Conservation (phyloP, 495 filamentous ascomycete species). For the Glarea lozoyensis region DNA sequence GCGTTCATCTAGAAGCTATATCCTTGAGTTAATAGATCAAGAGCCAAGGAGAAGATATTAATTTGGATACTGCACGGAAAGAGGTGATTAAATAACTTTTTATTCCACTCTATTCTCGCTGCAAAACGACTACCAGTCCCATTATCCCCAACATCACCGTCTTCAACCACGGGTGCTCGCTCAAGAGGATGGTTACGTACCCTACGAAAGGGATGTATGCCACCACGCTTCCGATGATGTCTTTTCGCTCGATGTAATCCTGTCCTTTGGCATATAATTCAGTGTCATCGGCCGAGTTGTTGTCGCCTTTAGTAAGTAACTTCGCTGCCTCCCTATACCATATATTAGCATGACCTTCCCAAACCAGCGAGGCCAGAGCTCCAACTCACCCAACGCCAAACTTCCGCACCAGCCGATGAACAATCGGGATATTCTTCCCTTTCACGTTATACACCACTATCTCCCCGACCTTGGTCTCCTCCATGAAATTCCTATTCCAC, state of each 20-base stretch:
- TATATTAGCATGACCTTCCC: conserved; percentile 1
- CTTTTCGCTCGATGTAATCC: conserved; percentile 73
- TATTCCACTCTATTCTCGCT: conserved; percentile 66
- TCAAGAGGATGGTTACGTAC: conserved; percentile 94
- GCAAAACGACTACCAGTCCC: conserved; percentile 88
- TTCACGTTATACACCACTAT: conserved; percentile 91
- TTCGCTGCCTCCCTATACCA: conserved; percentile 32
- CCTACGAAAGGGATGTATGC: conserved; percentile 94
- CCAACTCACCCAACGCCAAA: conserved; percentile 49
- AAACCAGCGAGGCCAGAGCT: neutral
- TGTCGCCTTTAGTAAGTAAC: conserved; percentile 96
- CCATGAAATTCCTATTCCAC: conserved; percentile 74
- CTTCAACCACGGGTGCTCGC: conserved; percentile 96
- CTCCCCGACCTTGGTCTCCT: conserved; percentile 70
- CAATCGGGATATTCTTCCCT: conserved; percentile 90
- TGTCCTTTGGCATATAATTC: conserved; percentile 84
- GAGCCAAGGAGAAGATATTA: too few species aligned
- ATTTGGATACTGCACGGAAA: too few species aligned
- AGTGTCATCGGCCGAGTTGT: conserved; percentile 89
- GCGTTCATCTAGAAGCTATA: too few species aligned
- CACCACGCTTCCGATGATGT: conserved; percentile 89
- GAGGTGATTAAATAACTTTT: too few species aligned
- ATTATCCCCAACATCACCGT: conserved; percentile 87
- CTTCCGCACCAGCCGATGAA: conserved; percentile 74
- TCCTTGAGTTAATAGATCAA: too few species aligned